These are phyloP conservation scores for Nakaseomyces bracarensis DNA, from an alignment of 1,139 yeast genomes.

Conservation along the genomic window DNA sequence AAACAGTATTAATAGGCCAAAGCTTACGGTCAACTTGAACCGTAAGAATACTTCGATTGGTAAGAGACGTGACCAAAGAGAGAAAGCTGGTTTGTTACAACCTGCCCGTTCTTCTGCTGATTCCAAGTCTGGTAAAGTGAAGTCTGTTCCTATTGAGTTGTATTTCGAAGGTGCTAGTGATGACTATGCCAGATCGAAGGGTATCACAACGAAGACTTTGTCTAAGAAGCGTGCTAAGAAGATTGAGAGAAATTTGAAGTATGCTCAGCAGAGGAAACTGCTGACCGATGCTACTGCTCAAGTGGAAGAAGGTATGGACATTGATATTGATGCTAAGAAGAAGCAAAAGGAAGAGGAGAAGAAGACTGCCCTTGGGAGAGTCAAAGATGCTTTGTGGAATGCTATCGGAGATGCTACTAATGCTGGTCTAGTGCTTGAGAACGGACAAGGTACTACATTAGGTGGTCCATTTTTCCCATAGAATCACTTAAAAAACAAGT, in stretches of 20 bases:
- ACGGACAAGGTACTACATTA: constrained; percentile 73
- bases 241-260: constrained; percentile 69
- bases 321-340: constrained; percentile 42
- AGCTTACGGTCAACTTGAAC: constrained; percentile 48
- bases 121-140: constrained; percentile 41
- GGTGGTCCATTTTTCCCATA: constrained; percentile 51
- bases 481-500: too few relatives aligned
- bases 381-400: constrained; percentile 62
- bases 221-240: constrained; percentile 79
- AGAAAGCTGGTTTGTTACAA: constrained; percentile 36
- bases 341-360: constrained; percentile 26
- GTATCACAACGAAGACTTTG: constrained; percentile 50
- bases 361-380: constrained; percentile 38
- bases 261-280: constrained; percentile 50
- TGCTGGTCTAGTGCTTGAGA: constrained; percentile 39
- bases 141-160: constrained; percentile 59
- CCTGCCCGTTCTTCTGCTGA: constrained; percentile 40
- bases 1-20: constrained; percentile 75
- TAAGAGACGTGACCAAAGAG: constrained; percentile 50
- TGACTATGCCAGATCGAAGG: constrained; percentile 13
- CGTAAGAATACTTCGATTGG: constrained; percentile 49
- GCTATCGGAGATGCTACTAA: constrained; percentile 49
- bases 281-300: constrained; percentile 42
- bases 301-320: constrained; percentile 36
- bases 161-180: constrained; percentile 38